Conservation (phyloP, 129 eudicot species). For the Ambrosia artemisiifolia region DNA sequence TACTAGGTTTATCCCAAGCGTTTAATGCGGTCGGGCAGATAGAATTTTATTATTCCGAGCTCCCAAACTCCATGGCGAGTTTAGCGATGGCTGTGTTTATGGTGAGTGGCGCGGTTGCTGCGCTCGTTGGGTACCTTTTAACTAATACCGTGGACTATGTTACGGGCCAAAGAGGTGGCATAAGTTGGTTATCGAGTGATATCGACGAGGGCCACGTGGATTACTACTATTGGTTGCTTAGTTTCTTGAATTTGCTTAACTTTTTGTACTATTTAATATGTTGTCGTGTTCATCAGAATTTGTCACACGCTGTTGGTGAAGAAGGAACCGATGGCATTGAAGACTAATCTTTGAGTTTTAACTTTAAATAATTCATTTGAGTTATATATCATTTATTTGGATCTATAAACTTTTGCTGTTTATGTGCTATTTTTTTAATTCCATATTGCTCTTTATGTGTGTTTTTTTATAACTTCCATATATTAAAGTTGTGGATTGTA, state of each 20-base stretch:
- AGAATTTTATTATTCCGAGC: conserved; percentile 40
- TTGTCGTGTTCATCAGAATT: conserved; percentile 20
- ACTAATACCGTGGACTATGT: conserved; percentile 27
- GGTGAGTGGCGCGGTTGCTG: conserved; percentile 29
- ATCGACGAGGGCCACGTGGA: conserved; percentile 46
- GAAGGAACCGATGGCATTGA: not conserved
- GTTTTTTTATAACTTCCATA: no score
- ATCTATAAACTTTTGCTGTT: no score
- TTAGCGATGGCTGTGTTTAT: conserved; percentile 30
- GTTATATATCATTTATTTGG: no score
- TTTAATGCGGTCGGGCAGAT: conserved; percentile 37
- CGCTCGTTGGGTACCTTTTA: conserved; percentile 31
- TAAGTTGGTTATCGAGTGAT: conserved; percentile 45
- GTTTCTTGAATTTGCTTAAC: conserved; percentile 35
- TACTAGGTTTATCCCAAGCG: conserved; percentile 45
- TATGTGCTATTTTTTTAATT: no score
- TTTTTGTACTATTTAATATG: conserved; percentile 41
- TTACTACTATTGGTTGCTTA: conserved; percentile 44
- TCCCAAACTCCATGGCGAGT: conserved; percentile 47
- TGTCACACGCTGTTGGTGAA: not conserved
- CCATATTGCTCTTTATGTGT: no score
- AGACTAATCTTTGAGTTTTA: not conserved
- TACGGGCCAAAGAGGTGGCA: conserved; percentile 21
- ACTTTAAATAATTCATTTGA: not conserved
- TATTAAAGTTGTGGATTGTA: no score